Base-by-base conservation (phyloP, 441 rosid genomes). In the Jatropha multifida region DNA sequence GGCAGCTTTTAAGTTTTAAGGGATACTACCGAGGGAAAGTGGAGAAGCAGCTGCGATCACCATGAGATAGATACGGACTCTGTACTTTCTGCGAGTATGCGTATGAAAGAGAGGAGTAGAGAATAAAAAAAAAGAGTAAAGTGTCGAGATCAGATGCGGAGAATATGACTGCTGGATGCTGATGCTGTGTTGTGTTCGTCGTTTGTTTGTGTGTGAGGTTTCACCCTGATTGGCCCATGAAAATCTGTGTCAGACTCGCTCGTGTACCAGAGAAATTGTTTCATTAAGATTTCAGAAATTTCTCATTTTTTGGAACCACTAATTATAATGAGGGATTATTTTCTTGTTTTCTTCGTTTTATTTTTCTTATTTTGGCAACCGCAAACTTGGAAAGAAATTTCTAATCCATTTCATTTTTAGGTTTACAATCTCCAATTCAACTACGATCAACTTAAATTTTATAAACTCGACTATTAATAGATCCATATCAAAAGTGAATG, bases 1-100 rank as follows among this genome's bases (percentile, higher is more conserved):
- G 3, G 48, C 61, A 58, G 8, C 9, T 61, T 61, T 44, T 2
- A 18, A 65, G 37, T 42, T 59, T 32, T 32, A 32, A 32, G 2
- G 1, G 77, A 41, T n/a, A 60, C 73, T 90, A 90, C 94, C 90
- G 38, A 87, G 72, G 69, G 87, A 69, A 81, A 92, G 83, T 58
- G 94, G 82, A 82, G 96, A 79, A 83, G 91, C 86, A 74, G 87
- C 92, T 0, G 90, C 87, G 85, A 92, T 88, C 94, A 88, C 88
- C 96, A 90, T 94, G 81, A 78, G 76, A 82, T 73, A 74, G 74
- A 60, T 44, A 44, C 0, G 48, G 48, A 5, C 48, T 44, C 48
- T 4, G 6, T 44, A 11, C 9, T 44, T 44, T 32, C 32, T 8
- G 4, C 8, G 77, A 74, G 73, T 74, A 60, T 61, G 64, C 37